A percentile compares a stretch with the other conserved stretches of the same genome.
Evolutionary conservation across 2,329 filamentous ascomycete genomes (phyloP).

Genomic region (Hypoxylon sp.): DNA sequence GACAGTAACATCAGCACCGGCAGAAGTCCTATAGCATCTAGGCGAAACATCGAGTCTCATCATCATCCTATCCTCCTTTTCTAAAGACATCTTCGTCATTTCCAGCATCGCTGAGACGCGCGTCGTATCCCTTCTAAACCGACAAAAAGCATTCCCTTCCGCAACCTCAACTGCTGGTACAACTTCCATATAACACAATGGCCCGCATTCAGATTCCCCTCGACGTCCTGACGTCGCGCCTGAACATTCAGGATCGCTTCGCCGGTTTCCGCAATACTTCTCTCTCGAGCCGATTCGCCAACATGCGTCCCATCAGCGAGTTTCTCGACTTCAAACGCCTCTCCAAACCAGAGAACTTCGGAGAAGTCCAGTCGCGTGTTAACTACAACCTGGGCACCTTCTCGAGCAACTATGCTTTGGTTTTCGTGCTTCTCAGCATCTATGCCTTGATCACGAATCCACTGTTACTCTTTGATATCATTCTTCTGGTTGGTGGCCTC

Average conservation of each 20-base stretch:
- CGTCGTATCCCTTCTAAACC: slow-evolving; percentile 6
- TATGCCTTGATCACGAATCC: slow-evolving; percentile 93
- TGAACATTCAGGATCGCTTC: slow-evolving; percentile 89
- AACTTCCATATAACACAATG: slow-evolving; percentile 65
- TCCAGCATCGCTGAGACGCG: background rate
- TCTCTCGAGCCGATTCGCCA: slow-evolving; percentile 86
- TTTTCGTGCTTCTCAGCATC: slow-evolving; percentile 95
- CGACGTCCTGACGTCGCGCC: slow-evolving; percentile 88
- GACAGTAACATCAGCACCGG: slow-evolving; percentile 2
- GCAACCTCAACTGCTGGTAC: slow-evolving; percentile 8
- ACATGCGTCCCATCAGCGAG: slow-evolving; percentile 89
- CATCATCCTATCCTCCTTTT: slow-evolving; percentile 2
- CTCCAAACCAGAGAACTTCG: slow-evolving; percentile 93
- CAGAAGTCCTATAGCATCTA: slow-evolving; percentile 6
- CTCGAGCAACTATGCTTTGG: slow-evolving; percentile 96
- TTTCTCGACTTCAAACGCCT: slow-evolving; percentile 97
- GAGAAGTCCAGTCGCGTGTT: slow-evolving; percentile 88
- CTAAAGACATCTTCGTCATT: background rate
- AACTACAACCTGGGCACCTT: slow-evolving; percentile 98
- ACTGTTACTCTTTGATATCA: slow-evolving; percentile 89
- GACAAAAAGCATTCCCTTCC: slow-evolving; percentile 9
- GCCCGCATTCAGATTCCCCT: slow-evolving; percentile 92
- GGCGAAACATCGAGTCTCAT: slow-evolving; percentile 6
- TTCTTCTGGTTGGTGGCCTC: slow-evolving; percentile 87
- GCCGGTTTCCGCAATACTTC: slow-evolving; percentile 84